A percentile compares a stretch with the other conserved stretches of the same genome.
Evolutionary conservation across 1,284 basidiomycete species (phyloP).

Genomic region (Boletus calvinii): DNA sequence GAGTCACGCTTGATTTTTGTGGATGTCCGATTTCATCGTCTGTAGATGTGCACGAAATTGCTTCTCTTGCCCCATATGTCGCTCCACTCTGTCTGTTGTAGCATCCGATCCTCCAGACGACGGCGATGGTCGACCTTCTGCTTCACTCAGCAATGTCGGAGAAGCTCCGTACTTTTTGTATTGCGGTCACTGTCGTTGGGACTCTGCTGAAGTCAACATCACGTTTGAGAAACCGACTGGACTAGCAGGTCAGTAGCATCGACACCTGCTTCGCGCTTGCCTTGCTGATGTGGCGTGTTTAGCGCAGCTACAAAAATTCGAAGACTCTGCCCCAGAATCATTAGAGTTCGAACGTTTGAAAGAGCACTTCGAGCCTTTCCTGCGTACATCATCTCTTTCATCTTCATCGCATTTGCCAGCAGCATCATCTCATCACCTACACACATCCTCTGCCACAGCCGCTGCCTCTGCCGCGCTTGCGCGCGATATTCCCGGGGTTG

Average conservation of each 20-base stretch:
- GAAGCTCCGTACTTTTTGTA: slow-evolving; percentile 89
- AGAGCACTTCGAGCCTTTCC: slow-evolving; percentile 91
- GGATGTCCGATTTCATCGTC: slow-evolving; percentile 10
- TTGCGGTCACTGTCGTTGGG: slow-evolving; percentile 94
- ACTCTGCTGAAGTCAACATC: slow-evolving; percentile 86
- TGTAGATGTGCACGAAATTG: slow-evolving; percentile 94
- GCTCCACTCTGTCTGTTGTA: slow-evolving; percentile 84
- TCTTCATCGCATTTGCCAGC: slow-evolving; percentile 53
- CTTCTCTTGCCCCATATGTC: slow-evolving; percentile 93
- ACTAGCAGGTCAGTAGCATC: slow-evolving; percentile 66
- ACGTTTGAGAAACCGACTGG: slow-evolving; percentile 96
- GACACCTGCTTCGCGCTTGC: not conserved
- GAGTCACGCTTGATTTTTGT: slow-evolving; percentile 13
- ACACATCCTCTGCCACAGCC: slow-evolving; percentile 77
- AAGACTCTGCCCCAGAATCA: slow-evolving; percentile 81
- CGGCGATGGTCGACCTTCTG: slow-evolving; percentile 49
- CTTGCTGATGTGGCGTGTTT: slow-evolving; percentile 10
- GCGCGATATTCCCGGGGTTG: slow-evolving; percentile 76
- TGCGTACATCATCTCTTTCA: slow-evolving; percentile 71
- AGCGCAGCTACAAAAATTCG: slow-evolving; percentile 88
- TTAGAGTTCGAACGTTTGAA: slow-evolving; percentile 90
- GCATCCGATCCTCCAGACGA: slow-evolving; percentile 79
- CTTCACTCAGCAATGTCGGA: slow-evolving; percentile 58
- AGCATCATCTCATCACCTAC: slow-evolving; percentile 59
- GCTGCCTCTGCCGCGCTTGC: slow-evolving; percentile 81